Base-by-base conservation (phyloP, 139 green algal genomes). In the Pleodorina starrii region DNA sequence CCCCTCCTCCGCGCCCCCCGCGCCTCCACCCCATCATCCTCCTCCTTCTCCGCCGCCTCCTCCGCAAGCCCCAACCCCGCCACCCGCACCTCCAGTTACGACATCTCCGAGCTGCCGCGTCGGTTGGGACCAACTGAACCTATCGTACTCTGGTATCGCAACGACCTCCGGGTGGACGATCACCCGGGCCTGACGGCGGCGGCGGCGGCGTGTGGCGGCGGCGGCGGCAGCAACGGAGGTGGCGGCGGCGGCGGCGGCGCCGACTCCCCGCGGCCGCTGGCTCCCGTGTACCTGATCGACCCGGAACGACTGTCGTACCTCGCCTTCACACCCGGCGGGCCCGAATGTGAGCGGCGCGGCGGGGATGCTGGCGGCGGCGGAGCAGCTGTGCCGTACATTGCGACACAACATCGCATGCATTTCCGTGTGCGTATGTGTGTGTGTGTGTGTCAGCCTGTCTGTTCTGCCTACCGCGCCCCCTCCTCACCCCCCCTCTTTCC, bases 141-240 rank as follows among this genome's bases (percentile, higher is more conserved):
- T 21, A 57, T 87, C 50, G 48, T 97, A 71, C n/a, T 98, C 5
- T 97, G 94, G 96, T 96, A 96, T 68, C 98, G 97, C 86, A 88
- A 93, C n/a, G 96, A 98, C 89, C 87, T 98, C 32, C 92, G 96
- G 0, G 36, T 96, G 0, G 96, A 98, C 60, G 96, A 98, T 74
- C 96, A 98, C 86, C 93, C 95, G 2, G 96, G 96, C 21, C 82
- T 98, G 23, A 44, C 91, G 21, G 57, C 74, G 1, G 93, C 93
- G 5, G 89, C 77, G 1, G 60, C 14, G 38, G 79, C 79, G 5
- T 32, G 25, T 35, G 11, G 11, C 6, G n/a, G n/a, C 11, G 36
- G 46, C 10, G 78, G 46, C 5, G 21, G 23, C 2, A 27, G 48
- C 38, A 23, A 7, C 51, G 38, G 54, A n/a, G n/a, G n/a, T 4